A percentile compares a stretch with the other conserved stretches of the same genome.
phyloP scores from a whole-genome alignment of 2,329 filamentous ascomycete species.

The Sporothrix pallida region DNA sequence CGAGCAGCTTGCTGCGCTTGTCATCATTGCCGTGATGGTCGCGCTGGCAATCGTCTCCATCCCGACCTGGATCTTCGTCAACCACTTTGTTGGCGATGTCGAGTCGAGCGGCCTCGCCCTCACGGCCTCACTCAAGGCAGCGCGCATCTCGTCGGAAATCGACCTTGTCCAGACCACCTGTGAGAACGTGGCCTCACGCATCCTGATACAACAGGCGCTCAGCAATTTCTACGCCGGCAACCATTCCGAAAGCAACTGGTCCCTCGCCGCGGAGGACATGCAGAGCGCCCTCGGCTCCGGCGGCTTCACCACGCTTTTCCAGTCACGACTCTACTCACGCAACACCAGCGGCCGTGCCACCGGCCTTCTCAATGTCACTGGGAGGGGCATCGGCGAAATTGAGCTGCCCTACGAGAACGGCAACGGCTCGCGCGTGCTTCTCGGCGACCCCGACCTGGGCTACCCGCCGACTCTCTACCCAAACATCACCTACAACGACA shows the following conservation, averaged over 20 bases:
- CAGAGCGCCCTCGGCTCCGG: slow-evolving; percentile 70
- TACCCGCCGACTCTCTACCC: slow-evolving; percentile 78
- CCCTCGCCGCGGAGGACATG: slow-evolving; percentile 66
- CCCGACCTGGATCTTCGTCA: slow-evolving; percentile 70
- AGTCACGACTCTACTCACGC: slow-evolving; percentile 74
- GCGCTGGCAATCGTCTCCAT: slow-evolving; percentile 80
- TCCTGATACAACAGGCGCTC: slow-evolving; percentile 63
- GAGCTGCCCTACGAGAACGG: slow-evolving; percentile 65
- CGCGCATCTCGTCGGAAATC: slow-evolving; percentile 78
- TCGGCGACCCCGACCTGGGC: slow-evolving; percentile 68
- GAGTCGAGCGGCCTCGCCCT: slow-evolving; percentile 69
- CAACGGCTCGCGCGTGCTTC: slow-evolving; percentile 62
- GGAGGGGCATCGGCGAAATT: slow-evolving; percentile 55
- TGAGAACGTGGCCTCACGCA: slow-evolving; percentile 70
- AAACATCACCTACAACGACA: slow-evolving; percentile 70
- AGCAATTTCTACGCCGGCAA: slow-evolving; percentile 62
- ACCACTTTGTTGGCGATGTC: slow-evolving; percentile 59
- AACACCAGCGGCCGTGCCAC: slow-evolving; percentile 63
- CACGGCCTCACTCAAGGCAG: slow-evolving; percentile 84
- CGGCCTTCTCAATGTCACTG: slow-evolving; percentile 70
- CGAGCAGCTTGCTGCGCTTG: slow-evolving; percentile 82
- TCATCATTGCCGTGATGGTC: slow-evolving; percentile 74
- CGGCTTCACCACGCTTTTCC: slow-evolving; percentile 64
- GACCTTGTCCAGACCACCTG: slow-evolving; percentile 78
- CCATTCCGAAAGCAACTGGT: slow-evolving; percentile 64